Conservation (phyloP, 2,329 filamentous ascomycete genomes). For the Fulvia fulva region DNA sequence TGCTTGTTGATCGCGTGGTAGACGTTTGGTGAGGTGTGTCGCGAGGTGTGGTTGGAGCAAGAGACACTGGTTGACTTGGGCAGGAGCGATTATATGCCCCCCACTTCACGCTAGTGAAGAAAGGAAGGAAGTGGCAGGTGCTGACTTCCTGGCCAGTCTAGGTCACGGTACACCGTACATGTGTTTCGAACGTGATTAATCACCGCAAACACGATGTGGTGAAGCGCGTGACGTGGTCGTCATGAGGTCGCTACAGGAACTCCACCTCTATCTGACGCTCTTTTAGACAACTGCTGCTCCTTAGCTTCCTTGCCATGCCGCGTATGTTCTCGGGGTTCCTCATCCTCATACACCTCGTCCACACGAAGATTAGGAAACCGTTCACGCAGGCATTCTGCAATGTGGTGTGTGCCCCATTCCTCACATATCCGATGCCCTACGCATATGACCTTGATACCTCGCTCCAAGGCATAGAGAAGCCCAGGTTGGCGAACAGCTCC, state of each 20-base stretch:
- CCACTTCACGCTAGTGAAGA: no score
- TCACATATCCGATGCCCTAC: constrained; percentile 38
- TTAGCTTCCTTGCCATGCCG: not conserved
- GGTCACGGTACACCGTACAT: no score
- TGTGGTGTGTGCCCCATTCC: constrained; percentile 39
- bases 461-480: constrained; percentile 30
- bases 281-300: not conserved
- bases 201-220: not conserved
- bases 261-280: not conserved
- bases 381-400: constrained; percentile 28
- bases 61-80: no score
- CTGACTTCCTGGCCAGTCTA: no score
- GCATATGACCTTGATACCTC: constrained; percentile 35
- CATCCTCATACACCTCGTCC: constrained; percentile 37
- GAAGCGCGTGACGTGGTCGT: not conserved
- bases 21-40: no score
- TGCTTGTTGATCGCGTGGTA: no score
- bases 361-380: constrained; percentile 33
- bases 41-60: no score
- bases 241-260: not conserved
- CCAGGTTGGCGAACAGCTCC: constrained; percentile 36
- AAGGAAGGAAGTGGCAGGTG: no score
- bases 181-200: not conserved
- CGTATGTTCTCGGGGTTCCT: constrained; percentile 12
- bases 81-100: no score